Evolutionary conservation across 306 rosid species (phyloP).

Genomic region (Biancaea sappan): DNA sequence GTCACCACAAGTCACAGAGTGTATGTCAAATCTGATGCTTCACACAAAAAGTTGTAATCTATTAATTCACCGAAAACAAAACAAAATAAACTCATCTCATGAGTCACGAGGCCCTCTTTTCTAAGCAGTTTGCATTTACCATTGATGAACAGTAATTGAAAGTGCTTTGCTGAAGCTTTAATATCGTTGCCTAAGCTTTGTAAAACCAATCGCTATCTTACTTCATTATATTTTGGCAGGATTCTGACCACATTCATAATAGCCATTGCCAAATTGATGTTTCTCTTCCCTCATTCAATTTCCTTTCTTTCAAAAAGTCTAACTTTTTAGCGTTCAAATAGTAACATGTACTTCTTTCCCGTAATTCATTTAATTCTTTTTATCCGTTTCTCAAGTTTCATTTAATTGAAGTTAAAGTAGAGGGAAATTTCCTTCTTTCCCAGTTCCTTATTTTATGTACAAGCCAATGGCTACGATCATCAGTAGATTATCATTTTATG

Average conservation of each 20-base stretch:
- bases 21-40: conserved; percentile 24
- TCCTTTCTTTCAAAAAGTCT: not conserved
- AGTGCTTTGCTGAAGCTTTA: not conserved
- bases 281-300: conserved; percentile 30
- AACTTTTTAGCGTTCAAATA: not conserved
- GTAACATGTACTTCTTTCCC: not conserved
- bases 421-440: not conserved
- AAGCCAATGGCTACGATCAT: not conserved
- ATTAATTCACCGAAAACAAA: not conserved
- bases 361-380: not conserved
- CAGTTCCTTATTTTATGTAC: not conserved
- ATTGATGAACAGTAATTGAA: not conserved
- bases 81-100: not conserved
- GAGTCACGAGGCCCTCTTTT: not conserved
- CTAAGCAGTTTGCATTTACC: conserved; percentile 6
- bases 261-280: not conserved
- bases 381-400: not conserved
- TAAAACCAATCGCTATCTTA: conserved; percentile 1
- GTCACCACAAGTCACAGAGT: not conserved
- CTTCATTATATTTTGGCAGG: conserved; percentile 18
- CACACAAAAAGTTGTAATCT: conserved; percentile 22
- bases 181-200: not conserved
- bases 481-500: too few species aligned
- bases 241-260: conserved; percentile 5
- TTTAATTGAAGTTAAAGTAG: not conserved